Conservation (phyloP, 2,329 filamentous ascomycete genomes). For the Hymenoscyphus fraxineus region DNA sequence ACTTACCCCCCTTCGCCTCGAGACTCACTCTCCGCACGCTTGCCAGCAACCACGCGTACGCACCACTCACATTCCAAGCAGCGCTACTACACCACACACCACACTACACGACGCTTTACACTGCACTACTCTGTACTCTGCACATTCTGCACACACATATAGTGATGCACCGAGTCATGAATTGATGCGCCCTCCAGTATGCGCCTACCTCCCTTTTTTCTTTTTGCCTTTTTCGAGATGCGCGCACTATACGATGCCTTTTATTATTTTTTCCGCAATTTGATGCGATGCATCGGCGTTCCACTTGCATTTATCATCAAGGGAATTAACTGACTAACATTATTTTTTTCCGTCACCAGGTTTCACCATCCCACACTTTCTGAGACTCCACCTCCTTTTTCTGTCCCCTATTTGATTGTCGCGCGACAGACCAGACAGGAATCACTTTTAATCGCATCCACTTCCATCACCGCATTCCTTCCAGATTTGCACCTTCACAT, state of each 20-base stretch:
- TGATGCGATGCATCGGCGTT: background rate
- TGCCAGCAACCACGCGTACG: conserved; percentile 8
- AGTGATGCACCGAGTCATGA: background rate
- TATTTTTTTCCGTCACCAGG: conserved; percentile 9
- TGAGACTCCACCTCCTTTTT: background rate
- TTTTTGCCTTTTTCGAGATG: background rate
- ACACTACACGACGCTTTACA: background rate
- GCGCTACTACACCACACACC: background rate
- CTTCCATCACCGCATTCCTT: background rate
- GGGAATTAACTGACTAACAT: conserved; percentile 4
- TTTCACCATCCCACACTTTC: background rate
- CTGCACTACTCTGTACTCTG: background rate
- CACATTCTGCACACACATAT: background rate
- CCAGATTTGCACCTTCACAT: background rate
- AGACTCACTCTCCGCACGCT: background rate
- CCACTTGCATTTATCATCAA: background rate
- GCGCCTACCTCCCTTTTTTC: conserved; percentile 3
- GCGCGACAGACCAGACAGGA: background rate
- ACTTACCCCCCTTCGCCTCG: background rate
- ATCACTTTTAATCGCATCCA: background rate
- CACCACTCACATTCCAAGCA: background rate
- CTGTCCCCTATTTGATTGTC: background rate
- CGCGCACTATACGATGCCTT: background rate
- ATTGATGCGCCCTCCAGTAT: conserved; percentile 6
- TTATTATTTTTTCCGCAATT: background rate